phyloP scores from a whole-genome alignment of 2,329 filamentous ascomycete genomes.

The Mycosphaerella sp. region DNA sequence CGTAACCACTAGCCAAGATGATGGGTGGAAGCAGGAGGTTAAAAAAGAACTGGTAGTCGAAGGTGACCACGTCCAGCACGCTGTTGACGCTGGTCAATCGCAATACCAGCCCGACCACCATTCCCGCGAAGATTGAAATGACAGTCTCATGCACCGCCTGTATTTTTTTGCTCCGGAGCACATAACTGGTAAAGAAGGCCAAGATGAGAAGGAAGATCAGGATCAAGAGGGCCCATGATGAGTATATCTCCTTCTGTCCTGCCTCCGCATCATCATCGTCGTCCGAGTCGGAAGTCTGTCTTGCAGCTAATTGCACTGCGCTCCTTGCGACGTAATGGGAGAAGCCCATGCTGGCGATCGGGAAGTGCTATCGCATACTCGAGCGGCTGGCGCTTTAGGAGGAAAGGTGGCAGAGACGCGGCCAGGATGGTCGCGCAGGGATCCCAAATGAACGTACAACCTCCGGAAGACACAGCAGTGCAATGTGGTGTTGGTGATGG shows the following conservation, averaged over 20 bases:
- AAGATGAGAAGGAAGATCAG: conserved; percentile 88
- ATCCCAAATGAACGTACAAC: neutral
- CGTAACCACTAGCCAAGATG: conserved; percentile 93
- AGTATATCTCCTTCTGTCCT: conserved; percentile 86
- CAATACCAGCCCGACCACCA: conserved; percentile 88
- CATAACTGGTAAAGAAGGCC: conserved; percentile 94
- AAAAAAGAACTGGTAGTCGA: conserved; percentile 99
- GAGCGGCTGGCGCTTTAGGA: conserved; percentile 2
- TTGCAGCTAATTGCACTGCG: conserved; percentile 30
- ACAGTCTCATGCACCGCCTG: conserved; percentile 98
- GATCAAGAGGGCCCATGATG: conserved; percentile 97
- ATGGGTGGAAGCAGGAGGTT: conserved; percentile 97
- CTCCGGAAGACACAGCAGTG: neutral
- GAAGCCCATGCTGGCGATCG: conserved; percentile 28
- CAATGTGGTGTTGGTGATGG: neutral
- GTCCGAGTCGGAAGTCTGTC: conserved; percentile 45
- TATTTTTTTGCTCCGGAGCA: conserved; percentile 92
- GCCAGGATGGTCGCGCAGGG: too few relatives aligned
- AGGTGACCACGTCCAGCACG: conserved; percentile 85
- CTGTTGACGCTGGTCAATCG: conserved; percentile 73
- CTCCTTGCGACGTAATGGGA: conserved; percentile 21
- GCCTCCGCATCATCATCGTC: conserved; percentile 62
- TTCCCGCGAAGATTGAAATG: conserved; percentile 95
- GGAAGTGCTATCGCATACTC: conserved; percentile 26
- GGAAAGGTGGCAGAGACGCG: too few relatives aligned